These are phyloP conservation scores for Yamadazyma tumulicola DNA, from an alignment of 805 yeast genomes.

Conservation along the genomic window DNA sequence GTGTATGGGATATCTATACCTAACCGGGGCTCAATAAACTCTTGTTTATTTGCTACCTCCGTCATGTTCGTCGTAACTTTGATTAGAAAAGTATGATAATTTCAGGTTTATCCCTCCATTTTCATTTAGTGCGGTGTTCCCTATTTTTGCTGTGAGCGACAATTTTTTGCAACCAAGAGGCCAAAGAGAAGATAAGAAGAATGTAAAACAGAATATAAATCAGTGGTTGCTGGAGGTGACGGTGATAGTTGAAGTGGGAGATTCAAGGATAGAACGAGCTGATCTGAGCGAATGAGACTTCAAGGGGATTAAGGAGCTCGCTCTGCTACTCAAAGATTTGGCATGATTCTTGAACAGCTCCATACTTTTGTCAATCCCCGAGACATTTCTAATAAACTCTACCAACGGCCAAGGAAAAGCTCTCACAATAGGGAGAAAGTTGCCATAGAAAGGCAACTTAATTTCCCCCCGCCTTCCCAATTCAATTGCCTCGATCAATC, in stretches of 20 bases:
- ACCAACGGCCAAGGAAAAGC: slow-evolving; percentile 70
- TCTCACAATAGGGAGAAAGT: slow-evolving; percentile 67
- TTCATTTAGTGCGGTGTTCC: too few species aligned
- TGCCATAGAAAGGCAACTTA: slow-evolving; percentile 72
- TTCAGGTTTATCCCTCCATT: too few species aligned
- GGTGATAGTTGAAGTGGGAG: background rate
- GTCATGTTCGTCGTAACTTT: slow-evolving; percentile 6
- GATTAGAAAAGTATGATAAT: too few species aligned
- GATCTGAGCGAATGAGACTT: background rate
- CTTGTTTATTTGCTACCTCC: background rate
- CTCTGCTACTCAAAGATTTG: slow-evolving; percentile 4
- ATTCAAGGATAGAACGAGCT: background rate
- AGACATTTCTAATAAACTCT: slow-evolving; percentile 47
- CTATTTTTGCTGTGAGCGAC: too few species aligned
- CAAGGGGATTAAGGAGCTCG: slow-evolving; percentile 7
- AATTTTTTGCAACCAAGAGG: background rate
- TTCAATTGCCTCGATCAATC: slow-evolving; percentile 52
- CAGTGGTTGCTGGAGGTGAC: too few species aligned
- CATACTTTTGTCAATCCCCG: slow-evolving; percentile 67
- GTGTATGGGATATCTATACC: slow-evolving; percentile 12
- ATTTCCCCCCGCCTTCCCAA: slow-evolving; percentile 67
- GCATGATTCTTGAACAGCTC: slow-evolving; percentile 17
- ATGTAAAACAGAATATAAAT: too few species aligned
- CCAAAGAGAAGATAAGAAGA: too few species aligned
- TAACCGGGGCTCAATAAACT: slow-evolving; percentile 9